Evolutionary conservation across 176 grass and related monocot genomes (phyloP).

Genomic region (Tillandsia fasciculata): DNA sequence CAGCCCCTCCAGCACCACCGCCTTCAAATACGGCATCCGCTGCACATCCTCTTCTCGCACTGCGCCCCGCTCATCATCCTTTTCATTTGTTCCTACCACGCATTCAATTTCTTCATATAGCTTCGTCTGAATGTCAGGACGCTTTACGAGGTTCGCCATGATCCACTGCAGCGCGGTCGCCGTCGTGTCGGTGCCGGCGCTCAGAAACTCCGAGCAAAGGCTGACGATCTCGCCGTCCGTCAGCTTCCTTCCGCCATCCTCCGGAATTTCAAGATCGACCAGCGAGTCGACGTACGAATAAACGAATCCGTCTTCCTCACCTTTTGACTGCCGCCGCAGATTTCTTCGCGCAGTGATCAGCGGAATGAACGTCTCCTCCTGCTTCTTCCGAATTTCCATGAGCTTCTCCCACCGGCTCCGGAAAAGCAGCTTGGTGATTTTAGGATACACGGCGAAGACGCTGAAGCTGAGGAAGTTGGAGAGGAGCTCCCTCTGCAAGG

Average conservation of each 20-base stretch:
- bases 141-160: slow-evolving; percentile 32
- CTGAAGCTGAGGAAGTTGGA: slow-evolving; percentile 1
- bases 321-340: no score
- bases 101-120: slow-evolving; percentile 19
- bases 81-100: slow-evolving; percentile 1
- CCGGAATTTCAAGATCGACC: not conserved
- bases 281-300: not conserved
- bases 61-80: slow-evolving; percentile 1
- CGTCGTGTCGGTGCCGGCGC: slow-evolving; percentile 24
- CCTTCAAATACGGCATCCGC: no score
- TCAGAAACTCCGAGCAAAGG: slow-evolving; percentile 26
- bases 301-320: not conserved
- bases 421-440: slow-evolving; percentile 49
- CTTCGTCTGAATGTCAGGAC: slow-evolving; percentile 19
- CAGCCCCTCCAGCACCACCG: slow-evolving; percentile 3
- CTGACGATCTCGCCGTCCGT: slow-evolving; percentile 22
- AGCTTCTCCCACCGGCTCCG: slow-evolving; percentile 39
- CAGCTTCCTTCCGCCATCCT: slow-evolving; percentile 1
- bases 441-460: slow-evolving; percentile 37
- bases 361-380: slow-evolving; percentile 42
- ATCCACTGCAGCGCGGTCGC: slow-evolving; percentile 30
- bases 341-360: slow-evolving; percentile 16
- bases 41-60: slow-evolving; percentile 25
- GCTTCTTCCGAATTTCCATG: slow-evolving; percentile 30
- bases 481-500: not conserved